Evolutionary conservation across 1,284 basidiomycete species (phyloP).

Genomic region (Fistulinella staudtii): DNA sequence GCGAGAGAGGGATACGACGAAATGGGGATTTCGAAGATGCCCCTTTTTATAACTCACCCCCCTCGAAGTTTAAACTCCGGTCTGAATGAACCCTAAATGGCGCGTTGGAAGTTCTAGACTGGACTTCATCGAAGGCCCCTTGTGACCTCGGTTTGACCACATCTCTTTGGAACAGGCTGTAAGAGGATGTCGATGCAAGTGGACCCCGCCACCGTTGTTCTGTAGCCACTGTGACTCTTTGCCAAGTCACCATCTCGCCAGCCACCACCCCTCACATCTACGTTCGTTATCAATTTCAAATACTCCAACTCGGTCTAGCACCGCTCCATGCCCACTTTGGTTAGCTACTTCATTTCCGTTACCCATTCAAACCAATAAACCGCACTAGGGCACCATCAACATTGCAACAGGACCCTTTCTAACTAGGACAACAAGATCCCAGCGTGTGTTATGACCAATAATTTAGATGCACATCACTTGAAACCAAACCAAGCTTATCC

Average conservation of each 20-base stretch:
- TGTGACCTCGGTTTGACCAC: not conserved
- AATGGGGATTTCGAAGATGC: slow-evolving; percentile 29
- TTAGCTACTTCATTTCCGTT: slow-evolving; percentile 14
- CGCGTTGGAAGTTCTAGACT: slow-evolving; percentile 23
- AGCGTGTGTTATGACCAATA: too few species aligned
- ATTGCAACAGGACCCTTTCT: too few species aligned
- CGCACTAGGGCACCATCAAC: too few species aligned
- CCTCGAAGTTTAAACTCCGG: slow-evolving; percentile 48
- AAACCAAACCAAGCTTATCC: slow-evolving; percentile 1
- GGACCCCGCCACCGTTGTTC: not conserved
- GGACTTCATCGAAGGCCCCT: slow-evolving; percentile 4
- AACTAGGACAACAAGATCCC: too few species aligned
- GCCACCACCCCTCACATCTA: not conserved
- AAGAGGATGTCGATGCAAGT: not conserved
- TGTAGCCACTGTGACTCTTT: not conserved
- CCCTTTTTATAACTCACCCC: slow-evolving; percentile 46
- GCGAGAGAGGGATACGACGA: slow-evolving; percentile 35
- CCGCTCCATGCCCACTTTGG: slow-evolving; percentile 8
- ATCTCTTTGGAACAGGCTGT: not conserved
- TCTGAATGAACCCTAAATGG: slow-evolving; percentile 33
- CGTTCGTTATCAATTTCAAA: slow-evolving; percentile 32
- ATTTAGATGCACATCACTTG: too few species aligned
- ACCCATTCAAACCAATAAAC: too few species aligned
- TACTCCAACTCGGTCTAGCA: slow-evolving; percentile 5
- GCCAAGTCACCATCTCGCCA: slow-evolving; percentile 10